Conservation (phyloP, 495 filamentous ascomycete species). For the Copromyces sp. region DNA sequence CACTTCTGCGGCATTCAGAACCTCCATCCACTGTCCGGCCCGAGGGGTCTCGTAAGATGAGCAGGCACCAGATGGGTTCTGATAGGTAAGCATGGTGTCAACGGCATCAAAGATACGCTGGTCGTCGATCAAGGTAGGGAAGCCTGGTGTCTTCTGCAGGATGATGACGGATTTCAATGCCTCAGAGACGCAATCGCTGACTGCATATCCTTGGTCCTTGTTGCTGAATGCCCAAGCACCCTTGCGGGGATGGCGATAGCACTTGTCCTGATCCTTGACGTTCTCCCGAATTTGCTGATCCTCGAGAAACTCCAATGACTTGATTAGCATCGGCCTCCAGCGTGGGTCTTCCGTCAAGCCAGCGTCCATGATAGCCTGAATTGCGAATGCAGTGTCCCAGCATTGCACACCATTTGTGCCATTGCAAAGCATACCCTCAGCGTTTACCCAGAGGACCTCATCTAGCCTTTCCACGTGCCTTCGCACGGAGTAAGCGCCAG, state of each 20-base stretch:
- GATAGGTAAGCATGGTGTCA: constrained; percentile 85
- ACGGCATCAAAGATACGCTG: constrained; percentile 75
- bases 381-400: constrained; percentile 89
- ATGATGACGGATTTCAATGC: constrained; percentile 78
- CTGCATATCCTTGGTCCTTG: constrained; percentile 83
- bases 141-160: constrained; percentile 69
- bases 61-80: constrained; percentile 81
- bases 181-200: constrained; percentile 89
- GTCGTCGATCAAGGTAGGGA: constrained; percentile 62
- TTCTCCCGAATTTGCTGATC: constrained; percentile 86
- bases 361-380: constrained; percentile 69
- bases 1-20: constrained; percentile 89
- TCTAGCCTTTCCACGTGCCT: constrained; percentile 69
- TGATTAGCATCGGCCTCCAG: constrained; percentile 74
- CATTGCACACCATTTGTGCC: constrained; percentile 94
- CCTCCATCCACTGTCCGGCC: constrained; percentile 66
- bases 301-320: constrained; percentile 79
- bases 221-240: constrained; percentile 95
- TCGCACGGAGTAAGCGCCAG: constrained; percentile 62
- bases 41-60: constrained; percentile 81
- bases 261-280: constrained; percentile 62
- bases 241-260: constrained; percentile 86
- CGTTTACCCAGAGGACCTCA: constrained; percentile 87
- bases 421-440: constrained; percentile 88
- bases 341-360: constrained; percentile 67